Base-by-base conservation (phyloP, 345 rosid species). In the Aurinia saxatilis region DNA sequence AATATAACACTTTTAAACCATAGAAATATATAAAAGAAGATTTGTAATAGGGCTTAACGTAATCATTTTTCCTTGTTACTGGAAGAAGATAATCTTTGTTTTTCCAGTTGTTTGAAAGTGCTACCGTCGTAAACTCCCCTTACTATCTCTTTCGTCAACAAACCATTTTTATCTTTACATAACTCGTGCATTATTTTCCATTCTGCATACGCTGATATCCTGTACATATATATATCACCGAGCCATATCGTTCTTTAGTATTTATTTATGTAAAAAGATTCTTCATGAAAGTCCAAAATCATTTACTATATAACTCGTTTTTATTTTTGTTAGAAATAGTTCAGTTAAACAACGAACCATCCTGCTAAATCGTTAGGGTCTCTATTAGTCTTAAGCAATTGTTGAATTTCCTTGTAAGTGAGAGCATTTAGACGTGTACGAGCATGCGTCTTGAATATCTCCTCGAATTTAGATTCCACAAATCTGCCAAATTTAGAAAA, bases 51-150 rank as follows among this genome's bases (percentile, higher is more conserved):
- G 34, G 48, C 5, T 15, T 51, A 61, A 57, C 41, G 41, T 56
- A 6, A 2, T 8, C 50, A 8, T 14, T 38, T 13, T 33, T 68
- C 19, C 44, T 50, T 50, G 31, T 27, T 2, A 19, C 19, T 23
- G 19, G 35, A 49, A 37, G 55, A 46, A 38, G 61, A 50, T n/a
- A 48, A 71, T 64, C 59, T 44, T 63, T 77, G 77, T 68, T 77
- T 78, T 74, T 82, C 82, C 82, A 88, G n/a, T 7, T 11, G 52
- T 21, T 61, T 71, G 31, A 88, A 91, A 6, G 88, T 55, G 59
- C 81, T 80, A 46, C 96, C 98, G 62, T 91, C 98, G 46, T 79
- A 91, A 44, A 70, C 85, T 1, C 73, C 84, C 58, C 63, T 74
- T 12, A 84, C 27, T 4, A 69, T 71, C 1, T 88, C 95, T 68